Conservation (phyloP, 306 rosid species). For the Herpetospermum pedunculosum region DNA sequence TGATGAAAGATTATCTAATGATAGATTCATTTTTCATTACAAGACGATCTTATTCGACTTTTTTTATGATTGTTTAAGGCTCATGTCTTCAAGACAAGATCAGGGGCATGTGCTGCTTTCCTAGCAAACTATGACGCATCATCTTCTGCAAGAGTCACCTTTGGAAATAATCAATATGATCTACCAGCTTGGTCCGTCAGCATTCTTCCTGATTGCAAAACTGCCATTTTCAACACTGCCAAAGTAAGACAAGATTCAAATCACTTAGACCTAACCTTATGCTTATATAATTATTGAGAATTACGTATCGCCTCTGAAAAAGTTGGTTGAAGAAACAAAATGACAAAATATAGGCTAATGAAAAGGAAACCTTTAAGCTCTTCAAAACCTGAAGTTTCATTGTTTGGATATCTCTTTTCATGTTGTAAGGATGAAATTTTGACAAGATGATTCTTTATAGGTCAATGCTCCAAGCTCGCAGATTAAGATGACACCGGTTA, state of each 20-base stretch:
- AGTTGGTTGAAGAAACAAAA: not conserved
- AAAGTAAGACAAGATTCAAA: slow-evolving; percentile 33
- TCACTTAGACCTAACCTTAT: not conserved
- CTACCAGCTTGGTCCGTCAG: slow-evolving; percentile 91
- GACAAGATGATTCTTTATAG: slow-evolving; percentile 24
- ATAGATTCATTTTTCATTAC: not conserved
- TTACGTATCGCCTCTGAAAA: not conserved
- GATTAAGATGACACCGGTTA: slow-evolving; percentile 44
- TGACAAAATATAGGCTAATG: not conserved
- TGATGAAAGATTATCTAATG: not conserved
- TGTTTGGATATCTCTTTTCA: not conserved
- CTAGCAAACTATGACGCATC: slow-evolving; percentile 64
- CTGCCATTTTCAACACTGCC: slow-evolving; percentile 74
- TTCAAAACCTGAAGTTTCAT: not conserved
- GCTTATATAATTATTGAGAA: not conserved
- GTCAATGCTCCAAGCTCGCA: slow-evolving; percentile 36
- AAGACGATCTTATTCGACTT: not conserved
- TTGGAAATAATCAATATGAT: slow-evolving; percentile 50
- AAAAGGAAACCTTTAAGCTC: not conserved
- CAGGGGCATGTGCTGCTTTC: slow-evolving; percentile 69
- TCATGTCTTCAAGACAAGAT: slow-evolving; percentile 47
- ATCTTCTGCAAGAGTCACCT: slow-evolving; percentile 37
- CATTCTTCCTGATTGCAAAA: slow-evolving; percentile 91
- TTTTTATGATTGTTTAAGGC: slow-evolving; percentile 30
- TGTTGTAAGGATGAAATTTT: slow-evolving; percentile 8